Conservation (phyloP, 345 rosid genomes). For the Rhodomyrtus tomentosa region DNA sequence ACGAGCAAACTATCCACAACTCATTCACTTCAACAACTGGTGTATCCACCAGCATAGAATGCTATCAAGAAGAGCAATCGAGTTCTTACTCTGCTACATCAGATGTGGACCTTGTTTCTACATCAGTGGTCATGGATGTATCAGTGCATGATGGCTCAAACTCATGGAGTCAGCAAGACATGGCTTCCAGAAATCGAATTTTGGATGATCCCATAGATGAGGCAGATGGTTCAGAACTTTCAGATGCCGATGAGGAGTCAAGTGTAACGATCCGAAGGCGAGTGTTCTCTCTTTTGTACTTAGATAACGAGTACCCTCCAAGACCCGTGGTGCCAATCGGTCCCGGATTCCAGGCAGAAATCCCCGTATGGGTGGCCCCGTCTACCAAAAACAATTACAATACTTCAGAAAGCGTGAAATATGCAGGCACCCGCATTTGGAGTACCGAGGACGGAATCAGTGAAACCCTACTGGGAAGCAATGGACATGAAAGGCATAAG, state of each 20-base stretch:
- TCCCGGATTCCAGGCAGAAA: constrained; percentile 32
- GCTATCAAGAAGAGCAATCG: background rate
- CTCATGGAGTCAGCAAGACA: background rate
- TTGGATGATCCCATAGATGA: background rate
- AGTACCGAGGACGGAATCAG: constrained; percentile 14
- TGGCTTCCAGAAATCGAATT: background rate
- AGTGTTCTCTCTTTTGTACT: background rate
- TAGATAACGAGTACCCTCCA: background rate
- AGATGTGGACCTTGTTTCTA: background rate
- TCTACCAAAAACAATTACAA: constrained; percentile 6
- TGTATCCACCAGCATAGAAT: background rate
- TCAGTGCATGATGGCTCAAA: background rate
- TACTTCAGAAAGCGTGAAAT: constrained; percentile 22
- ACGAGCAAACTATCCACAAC: background rate
- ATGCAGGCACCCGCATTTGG: constrained; percentile 33
- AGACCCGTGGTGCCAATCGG: constrained; percentile 27
- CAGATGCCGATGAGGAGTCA: background rate
- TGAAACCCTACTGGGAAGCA: constrained; percentile 1
- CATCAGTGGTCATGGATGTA: background rate
- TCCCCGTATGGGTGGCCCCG: constrained; percentile 29
- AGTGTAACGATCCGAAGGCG: background rate
- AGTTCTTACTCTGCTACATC: background rate
- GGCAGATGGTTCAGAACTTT: background rate
- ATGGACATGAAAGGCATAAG: constrained; percentile 23
- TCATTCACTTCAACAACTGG: constrained; percentile 1